These are phyloP conservation scores for Peronospora farinosa DNA, from an alignment of 352 stramenopile genomes.

Conservation along the genomic window DNA sequence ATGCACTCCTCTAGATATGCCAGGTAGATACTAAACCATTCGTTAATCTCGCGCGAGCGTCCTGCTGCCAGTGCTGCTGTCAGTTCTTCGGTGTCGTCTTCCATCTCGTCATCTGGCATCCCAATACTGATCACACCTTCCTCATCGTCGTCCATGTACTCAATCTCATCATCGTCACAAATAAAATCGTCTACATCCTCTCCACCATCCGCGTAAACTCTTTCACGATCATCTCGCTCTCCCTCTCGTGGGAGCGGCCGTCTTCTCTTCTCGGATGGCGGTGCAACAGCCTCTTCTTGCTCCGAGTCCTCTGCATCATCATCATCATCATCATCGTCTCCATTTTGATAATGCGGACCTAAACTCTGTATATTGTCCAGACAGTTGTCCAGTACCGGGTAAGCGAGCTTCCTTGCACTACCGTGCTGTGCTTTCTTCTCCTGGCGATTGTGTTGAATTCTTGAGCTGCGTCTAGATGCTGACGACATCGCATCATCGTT, in stretches of 20 bases:
- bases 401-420: slow-evolving; percentile 48
- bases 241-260: slow-evolving; percentile 15
- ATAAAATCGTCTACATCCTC: slow-evolving; percentile 81
- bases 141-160: slow-evolving; percentile 86
- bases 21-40: slow-evolving; percentile 86
- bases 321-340: slow-evolving; percentile 13
- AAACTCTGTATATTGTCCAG: slow-evolving; percentile 33
- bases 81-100: slow-evolving; percentile 36
- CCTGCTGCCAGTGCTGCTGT: slow-evolving; percentile 30
- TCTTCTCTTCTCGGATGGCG: slow-evolving; percentile 7
- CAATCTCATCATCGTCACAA: slow-evolving; percentile 66
- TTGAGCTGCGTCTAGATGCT: slow-evolving; percentile 48
- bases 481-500: slow-evolving; percentile 19
- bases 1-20: slow-evolving; percentile 74
- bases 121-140: slow-evolving; percentile 56
- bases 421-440: slow-evolving; percentile 38
- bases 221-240: slow-evolving; percentile 27
- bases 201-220: slow-evolving; percentile 42
- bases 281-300: slow-evolving; percentile 8
- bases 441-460: slow-evolving; percentile 49
- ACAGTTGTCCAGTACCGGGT: slow-evolving; percentile 61
- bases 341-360: slow-evolving; percentile 20
- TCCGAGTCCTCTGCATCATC: slow-evolving; percentile 34
- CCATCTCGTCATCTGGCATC: slow-evolving; percentile 42
- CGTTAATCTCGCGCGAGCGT: slow-evolving; percentile 51